These are phyloP conservation scores for Aspergillus unguis DNA, from an alignment of 2,329 filamentous ascomycete species.

Conservation along the genomic window DNA sequence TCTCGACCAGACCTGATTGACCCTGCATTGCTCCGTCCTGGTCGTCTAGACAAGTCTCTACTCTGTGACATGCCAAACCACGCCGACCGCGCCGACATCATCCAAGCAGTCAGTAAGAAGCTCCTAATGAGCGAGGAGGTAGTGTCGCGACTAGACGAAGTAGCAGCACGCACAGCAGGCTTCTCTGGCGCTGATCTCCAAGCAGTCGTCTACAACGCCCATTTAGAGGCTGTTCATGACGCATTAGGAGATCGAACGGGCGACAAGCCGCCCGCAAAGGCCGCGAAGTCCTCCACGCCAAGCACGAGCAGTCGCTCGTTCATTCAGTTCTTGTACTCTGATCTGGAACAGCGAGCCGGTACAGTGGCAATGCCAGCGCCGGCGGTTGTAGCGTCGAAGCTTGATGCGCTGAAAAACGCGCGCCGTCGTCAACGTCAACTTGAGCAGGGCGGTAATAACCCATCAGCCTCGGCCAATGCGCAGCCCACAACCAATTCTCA, in stretches of 20 bases:
- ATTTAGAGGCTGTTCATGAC: slow-evolving; percentile 95
- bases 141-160: slow-evolving; percentile 61
- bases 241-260: slow-evolving; percentile 63
- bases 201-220: slow-evolving; percentile 91
- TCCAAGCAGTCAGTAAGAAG: slow-evolving; percentile 77
- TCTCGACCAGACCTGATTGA: slow-evolving; percentile 93
- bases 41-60: slow-evolving; percentile 87
- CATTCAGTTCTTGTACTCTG: slow-evolving; percentile 79
- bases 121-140: slow-evolving; percentile 70
- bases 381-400: slow-evolving; percentile 74
- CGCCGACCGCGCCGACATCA: slow-evolving; percentile 82
- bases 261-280: slow-evolving; percentile 41
- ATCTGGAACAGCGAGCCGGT: slow-evolving; percentile 50
- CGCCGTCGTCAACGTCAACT: slow-evolving; percentile 61
- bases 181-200: slow-evolving; percentile 94
- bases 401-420: slow-evolving; percentile 72
- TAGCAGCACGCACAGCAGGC: slow-evolving; percentile 77
- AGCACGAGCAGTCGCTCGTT: slow-evolving; percentile 50
- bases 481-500: slow-evolving; percentile 18
- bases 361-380: slow-evolving; percentile 67
- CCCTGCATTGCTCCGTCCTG: slow-evolving; percentile 84
- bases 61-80: slow-evolving; percentile 82
- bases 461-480: slow-evolving; percentile 23
- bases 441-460: slow-evolving; percentile 34
- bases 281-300: slow-evolving; percentile 26